These are phyloP conservation scores for Plasmodium falciparum DNA, from an alignment of 169 alveolate genomes.

Conservation along the genomic window DNA sequence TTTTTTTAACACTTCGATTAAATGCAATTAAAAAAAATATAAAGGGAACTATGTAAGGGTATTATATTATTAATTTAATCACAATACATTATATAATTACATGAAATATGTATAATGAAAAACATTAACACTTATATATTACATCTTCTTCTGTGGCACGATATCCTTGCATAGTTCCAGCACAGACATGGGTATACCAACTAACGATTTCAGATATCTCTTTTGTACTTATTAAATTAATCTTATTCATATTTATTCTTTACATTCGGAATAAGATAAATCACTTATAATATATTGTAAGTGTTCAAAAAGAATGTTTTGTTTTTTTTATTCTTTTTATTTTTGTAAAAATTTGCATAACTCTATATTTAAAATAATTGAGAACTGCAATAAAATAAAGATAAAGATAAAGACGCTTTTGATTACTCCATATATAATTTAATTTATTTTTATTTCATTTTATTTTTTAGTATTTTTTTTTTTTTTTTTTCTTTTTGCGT, in stretches of 20 bases:
- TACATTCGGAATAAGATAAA: too few species aligned
- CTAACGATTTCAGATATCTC: constrained; percentile 73
- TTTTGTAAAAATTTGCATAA: neutral
- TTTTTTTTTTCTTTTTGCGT: neutral
- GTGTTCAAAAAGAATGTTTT: neutral
- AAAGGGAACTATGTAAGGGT: neutral
- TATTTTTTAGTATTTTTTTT: neutral
- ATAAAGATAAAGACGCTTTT: too few species aligned
- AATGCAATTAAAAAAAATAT: neutral
- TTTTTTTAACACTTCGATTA: neutral
- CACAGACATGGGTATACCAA: constrained; percentile 74
- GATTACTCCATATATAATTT: too few species aligned
- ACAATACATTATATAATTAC: neutral
- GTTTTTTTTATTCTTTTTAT: constrained; percentile 5
- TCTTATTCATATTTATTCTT: constrained; percentile 41
- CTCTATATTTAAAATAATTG: too few species aligned
- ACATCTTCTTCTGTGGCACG: constrained; percentile 73
- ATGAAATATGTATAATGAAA: neutral
- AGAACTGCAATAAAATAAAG: too few species aligned
- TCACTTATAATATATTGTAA: too few species aligned
- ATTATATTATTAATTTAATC: neutral
- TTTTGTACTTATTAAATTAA: constrained; percentile 60
- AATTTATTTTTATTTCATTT: too few species aligned
- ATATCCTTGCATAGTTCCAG: constrained; percentile 74
- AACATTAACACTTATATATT: neutral